Percentiles rank a stretch among this genome's conserved stretches.
These are phyloP conservation scores for Paecilomyces sp. DNA, from an alignment of 2,329 filamentous ascomycete genomes.

Conservation along the genomic window DNA sequence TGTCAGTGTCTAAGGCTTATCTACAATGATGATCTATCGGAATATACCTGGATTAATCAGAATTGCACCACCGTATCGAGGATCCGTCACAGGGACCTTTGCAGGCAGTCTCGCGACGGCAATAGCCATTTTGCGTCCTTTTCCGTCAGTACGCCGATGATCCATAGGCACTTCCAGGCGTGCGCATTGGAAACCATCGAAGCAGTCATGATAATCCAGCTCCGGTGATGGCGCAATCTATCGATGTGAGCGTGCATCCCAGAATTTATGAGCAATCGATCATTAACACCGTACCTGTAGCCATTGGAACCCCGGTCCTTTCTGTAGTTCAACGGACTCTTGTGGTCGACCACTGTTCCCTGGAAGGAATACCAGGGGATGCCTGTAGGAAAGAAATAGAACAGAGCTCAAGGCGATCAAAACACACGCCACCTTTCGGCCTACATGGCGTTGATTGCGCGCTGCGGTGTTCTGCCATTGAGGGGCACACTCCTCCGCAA, in stretches of 20 bases:
- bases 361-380: not conserved
- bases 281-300: not conserved
- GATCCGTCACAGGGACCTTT: constrained; percentile 31
- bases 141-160: constrained; percentile 30
- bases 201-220: constrained; percentile 36
- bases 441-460: not conserved
- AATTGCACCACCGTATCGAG: constrained; percentile 40
- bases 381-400: not conserved
- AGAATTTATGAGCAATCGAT: not conserved
- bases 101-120: constrained; percentile 43
- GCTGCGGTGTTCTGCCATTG: not conserved
- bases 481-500: not conserved
- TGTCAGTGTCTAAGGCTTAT: constrained; percentile 1
- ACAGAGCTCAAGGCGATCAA: not conserved
- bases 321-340: not conserved
- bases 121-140: constrained; percentile 30
- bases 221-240: constrained; percentile 20
- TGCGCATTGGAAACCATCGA: constrained; percentile 42
- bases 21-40: constrained; percentile 1
- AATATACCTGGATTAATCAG: constrained; percentile 39
- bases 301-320: not conserved
- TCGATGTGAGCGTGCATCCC: not conserved
- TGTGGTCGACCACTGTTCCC: not conserved
- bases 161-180: constrained; percentile 44
- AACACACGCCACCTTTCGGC: not conserved